Evolutionary conservation across 2,329 filamentous ascomycete genomes (phyloP).

Genomic region (Curvularia eragrostidis): DNA sequence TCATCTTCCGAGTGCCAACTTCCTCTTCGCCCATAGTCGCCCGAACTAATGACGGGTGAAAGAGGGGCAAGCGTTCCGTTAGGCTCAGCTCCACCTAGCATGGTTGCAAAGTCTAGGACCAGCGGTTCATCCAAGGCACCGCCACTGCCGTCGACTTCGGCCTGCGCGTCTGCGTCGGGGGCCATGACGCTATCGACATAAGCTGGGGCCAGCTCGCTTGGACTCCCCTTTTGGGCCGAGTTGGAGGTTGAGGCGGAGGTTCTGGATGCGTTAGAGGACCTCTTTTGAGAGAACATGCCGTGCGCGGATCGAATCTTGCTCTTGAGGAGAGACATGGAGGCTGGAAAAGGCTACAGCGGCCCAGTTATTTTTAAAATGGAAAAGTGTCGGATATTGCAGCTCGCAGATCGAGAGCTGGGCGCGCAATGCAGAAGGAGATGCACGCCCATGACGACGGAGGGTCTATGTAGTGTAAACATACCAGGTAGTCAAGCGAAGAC

Average conservation of each 20-base stretch:
- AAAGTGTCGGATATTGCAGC: slow-evolving; percentile 6
- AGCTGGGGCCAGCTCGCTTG: slow-evolving; percentile 29
- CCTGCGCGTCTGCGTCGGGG: slow-evolving; percentile 24
- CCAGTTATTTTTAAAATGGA: not conserved
- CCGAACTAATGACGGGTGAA: slow-evolving; percentile 22
- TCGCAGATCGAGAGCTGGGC: slow-evolving; percentile 8
- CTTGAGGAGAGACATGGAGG: slow-evolving; percentile 38
- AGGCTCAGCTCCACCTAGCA: slow-evolving; percentile 30
- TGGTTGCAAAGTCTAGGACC: slow-evolving; percentile 38
- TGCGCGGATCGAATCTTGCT: slow-evolving; percentile 43
- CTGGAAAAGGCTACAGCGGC: not conserved
- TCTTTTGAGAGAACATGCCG: slow-evolving; percentile 34
- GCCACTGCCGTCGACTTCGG: slow-evolving; percentile 22
- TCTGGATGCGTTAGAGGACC: slow-evolving; percentile 30
- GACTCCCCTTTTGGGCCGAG: slow-evolving; percentile 34
- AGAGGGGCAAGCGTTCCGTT: slow-evolving; percentile 30
- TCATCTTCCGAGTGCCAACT: slow-evolving; percentile 43
- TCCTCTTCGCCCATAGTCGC: slow-evolving; percentile 16
- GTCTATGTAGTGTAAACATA: slow-evolving; percentile 30
- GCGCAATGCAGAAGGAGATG: slow-evolving; percentile 13
- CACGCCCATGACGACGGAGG: slow-evolving; percentile 28
- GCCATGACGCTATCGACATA: slow-evolving; percentile 41
- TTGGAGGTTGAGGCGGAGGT: slow-evolving; percentile 31
- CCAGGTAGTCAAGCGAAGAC: slow-evolving; percentile 15
- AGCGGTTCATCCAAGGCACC: slow-evolving; percentile 40